Base-by-base conservation (phyloP, 305 asterid genomes). In the Petunia hybrid region DNA sequence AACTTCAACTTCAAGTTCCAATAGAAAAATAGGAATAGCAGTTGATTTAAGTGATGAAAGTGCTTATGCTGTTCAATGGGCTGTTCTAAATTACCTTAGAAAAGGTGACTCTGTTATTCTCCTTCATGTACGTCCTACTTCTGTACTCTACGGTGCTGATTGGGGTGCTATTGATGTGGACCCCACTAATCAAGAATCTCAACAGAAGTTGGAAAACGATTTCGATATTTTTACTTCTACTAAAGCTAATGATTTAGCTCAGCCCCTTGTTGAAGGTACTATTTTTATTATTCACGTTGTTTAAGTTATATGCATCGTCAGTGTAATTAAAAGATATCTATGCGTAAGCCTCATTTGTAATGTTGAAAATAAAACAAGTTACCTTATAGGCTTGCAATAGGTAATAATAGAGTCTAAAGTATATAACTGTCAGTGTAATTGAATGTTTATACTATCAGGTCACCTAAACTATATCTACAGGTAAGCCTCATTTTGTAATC, bases 21-120 rank as follows among this genome's bases (percentile, higher is more conserved):
- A 91, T 12, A 83, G 95, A 8, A 86, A 83, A 80, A 84, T 91
- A 75, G 97, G 93, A 57, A 92, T 92, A 83, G 95, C 95, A 22
- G 95, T 92, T 55, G 97, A 92, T 91, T 94, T 92, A 83, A 92
- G 97, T 77, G 93, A 92, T 14, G 95, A 92, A 90, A 92, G 95
- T 79, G 93, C 94, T 71, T 80, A 85, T 84, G 93, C 93, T 71
- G 95, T 92, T 4, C 90, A 89, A 69, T 92, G 95, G 97, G 94
- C 95, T 1, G 97, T 92, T 43, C 93, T 89, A 82, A 91, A 92
- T 46, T 92, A 92, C 65, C 92, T 91, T 78, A 93, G 97, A 35
- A 93, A 90, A 0, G 97, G 95, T 9, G 95, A 92, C 79, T 90
- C 92, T 80, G 92, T 92, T 78, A 87, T 92, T 35, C 97, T 92